These are phyloP conservation scores for Somion occarium DNA, from an alignment of 1,284 basidiomycete species.

Conservation along the genomic window DNA sequence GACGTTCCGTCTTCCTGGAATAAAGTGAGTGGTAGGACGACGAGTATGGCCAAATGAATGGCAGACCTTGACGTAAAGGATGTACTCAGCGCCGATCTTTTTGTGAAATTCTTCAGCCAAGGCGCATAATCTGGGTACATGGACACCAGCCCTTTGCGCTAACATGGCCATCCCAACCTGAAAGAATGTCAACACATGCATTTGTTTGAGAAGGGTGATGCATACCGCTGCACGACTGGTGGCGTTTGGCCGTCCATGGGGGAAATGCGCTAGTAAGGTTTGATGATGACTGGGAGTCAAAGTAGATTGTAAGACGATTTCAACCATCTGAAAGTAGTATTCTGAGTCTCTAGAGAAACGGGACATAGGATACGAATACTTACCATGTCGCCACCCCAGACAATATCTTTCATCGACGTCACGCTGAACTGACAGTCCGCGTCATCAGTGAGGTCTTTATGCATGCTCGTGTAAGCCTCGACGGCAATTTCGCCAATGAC, in stretches of 20 bases:
- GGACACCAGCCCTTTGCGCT: too few relatives aligned
- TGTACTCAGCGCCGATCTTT: not conserved
- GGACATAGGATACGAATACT: not conserved
- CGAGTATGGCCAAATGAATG: not conserved
- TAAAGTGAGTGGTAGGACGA: not conserved
- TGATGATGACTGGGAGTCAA: too few relatives aligned
- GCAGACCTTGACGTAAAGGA: not conserved
- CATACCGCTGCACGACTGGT: not conserved
- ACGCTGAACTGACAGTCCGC: not conserved
- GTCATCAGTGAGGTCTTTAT: too few relatives aligned
- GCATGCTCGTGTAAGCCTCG: too few relatives aligned
- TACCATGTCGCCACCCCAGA: constrained; percentile 7
- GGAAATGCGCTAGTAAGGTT: not conserved
- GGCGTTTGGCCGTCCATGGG: not conserved
- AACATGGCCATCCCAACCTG: too few relatives aligned
- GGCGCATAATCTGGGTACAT: too few relatives aligned
- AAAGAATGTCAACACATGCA: too few relatives aligned
- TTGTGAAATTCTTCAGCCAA: too few relatives aligned
- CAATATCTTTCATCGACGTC: constrained; percentile 1
- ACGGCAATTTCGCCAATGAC: too few relatives aligned
- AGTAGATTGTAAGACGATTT: too few relatives aligned
- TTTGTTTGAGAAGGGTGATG: not conserved
- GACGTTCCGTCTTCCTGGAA: constrained; percentile 12
- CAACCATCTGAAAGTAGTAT: constrained; percentile 26
- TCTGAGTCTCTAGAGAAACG: too few relatives aligned